Conservation (phyloP, 208 protist genomes). For the Trypanosoma caninum region DNA sequence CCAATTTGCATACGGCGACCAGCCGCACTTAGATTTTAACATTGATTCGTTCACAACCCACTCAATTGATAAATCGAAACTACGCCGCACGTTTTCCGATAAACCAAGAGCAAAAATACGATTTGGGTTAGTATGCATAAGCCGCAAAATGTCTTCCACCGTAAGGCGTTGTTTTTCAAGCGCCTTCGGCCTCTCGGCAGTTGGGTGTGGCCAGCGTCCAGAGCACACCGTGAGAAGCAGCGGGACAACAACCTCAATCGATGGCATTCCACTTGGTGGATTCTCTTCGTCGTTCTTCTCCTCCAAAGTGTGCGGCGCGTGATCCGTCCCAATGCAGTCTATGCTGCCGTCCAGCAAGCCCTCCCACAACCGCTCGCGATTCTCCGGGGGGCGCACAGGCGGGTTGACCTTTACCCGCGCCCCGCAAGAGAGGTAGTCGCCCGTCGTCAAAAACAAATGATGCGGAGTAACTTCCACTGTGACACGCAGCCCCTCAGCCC, state of each 20-base stretch:
- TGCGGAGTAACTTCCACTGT: constrained; percentile 91
- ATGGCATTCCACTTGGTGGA: constrained; percentile 91
- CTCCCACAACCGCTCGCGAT: constrained; percentile 88
- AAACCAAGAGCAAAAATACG: constrained; percentile 62
- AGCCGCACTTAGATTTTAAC: constrained; percentile 81
- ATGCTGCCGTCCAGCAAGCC: constrained; percentile 85
- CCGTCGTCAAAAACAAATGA: constrained; percentile 87
- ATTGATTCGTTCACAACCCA: constrained; percentile 59
- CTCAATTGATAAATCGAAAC: constrained; percentile 41
- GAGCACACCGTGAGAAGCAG: constrained; percentile 79
- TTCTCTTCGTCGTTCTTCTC: constrained; percentile 76
- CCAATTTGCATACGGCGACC: constrained; percentile 86
- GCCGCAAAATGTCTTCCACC: constrained; percentile 54
- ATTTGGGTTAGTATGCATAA: constrained; percentile 77
- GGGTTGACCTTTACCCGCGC: constrained; percentile 86
- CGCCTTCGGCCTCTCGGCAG: constrained; percentile 39
- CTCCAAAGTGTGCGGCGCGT: constrained; percentile 90
- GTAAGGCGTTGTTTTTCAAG: constrained; percentile 28
- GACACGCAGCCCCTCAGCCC: constrained; percentile 55
- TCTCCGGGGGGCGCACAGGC: constrained; percentile 60
- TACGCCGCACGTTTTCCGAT: constrained; percentile 22
- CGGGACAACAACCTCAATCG: constrained; percentile 89
- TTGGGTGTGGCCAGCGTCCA: constrained; percentile 71
- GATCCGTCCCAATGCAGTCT: constrained; percentile 93
- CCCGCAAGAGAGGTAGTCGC: constrained; percentile 68